phyloP scores from a whole-genome alignment of 805 yeast species.

The Lipomyces yamanashiensis region DNA sequence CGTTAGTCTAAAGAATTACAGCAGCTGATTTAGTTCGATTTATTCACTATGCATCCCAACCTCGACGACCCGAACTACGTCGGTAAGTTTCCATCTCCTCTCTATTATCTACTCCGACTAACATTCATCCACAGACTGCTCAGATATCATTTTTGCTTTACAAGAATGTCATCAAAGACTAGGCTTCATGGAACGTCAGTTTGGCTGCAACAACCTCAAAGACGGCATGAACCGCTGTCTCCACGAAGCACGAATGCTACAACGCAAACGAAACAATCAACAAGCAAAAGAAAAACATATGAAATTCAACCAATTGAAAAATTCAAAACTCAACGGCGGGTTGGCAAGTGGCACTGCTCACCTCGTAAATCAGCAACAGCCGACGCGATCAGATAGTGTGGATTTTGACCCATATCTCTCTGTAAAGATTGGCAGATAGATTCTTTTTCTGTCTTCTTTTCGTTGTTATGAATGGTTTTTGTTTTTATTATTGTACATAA shows the following conservation, averaged over 20 bases:
- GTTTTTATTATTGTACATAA: neutral
- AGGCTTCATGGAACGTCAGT: constrained; percentile 71
- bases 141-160: constrained; percentile 79
- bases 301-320: neutral
- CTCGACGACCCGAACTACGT: constrained; percentile 36
- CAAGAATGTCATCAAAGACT: constrained; percentile 84
- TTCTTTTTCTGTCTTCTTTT: neutral
- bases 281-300: neutral
- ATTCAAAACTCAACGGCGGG: no score
- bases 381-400: neutral
- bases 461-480: neutral
- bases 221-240: constrained; percentile 79
- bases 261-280: constrained; percentile 69
- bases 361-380: neutral
- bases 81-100: constrained; percentile 16
- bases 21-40: no score
- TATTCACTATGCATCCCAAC: constrained; percentile 38
- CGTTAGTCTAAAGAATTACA: neutral
- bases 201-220: constrained; percentile 82
- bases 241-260: constrained; percentile 73
- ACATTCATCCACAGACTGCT: constrained; percentile 57
- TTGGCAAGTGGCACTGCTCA: no score
- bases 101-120: neutral
- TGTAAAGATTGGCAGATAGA: neutral
- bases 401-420: neutral